Conservation (phyloP, 768 basidiomycete genomes). For the Butyriboletus loyo region DNA sequence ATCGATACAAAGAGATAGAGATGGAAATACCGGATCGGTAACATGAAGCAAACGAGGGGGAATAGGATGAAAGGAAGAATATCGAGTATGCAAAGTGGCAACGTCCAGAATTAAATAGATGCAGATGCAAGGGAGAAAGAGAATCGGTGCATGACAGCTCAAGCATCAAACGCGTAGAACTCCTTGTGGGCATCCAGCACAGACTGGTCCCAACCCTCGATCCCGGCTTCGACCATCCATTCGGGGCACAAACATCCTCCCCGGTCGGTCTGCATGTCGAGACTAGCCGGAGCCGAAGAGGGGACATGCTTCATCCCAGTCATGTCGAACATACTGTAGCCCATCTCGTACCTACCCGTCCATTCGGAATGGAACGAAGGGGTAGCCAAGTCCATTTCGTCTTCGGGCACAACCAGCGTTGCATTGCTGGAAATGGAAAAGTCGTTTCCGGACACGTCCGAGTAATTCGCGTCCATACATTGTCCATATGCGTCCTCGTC, state of each 20-base stretch:
- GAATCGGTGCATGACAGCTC: not conserved
- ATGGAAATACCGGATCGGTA: not conserved
- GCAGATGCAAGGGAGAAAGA: not conserved
- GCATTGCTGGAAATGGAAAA: not conserved
- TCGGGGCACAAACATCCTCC: slow-evolving; percentile 12
- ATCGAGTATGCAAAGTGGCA: not conserved
- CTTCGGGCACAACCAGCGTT: not conserved
- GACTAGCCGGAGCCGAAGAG: not conserved
- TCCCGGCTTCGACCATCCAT: slow-evolving; percentile 12
- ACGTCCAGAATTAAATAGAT: not conserved
- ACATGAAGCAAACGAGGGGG: not conserved
- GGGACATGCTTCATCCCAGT: not conserved
- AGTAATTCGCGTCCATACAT: not conserved
- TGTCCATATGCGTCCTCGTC: not conserved
- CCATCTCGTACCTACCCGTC: slow-evolving; percentile 4
- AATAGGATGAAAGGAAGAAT: too few relatives aligned
- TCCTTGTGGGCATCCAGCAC: not conserved
- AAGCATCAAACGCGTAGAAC: not conserved
- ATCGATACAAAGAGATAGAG: not conserved
- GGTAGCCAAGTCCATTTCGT: not conserved
- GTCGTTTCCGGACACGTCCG: not conserved
- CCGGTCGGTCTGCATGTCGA: not conserved
- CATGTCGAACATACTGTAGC: not conserved
- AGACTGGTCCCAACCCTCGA: slow-evolving; percentile 12
- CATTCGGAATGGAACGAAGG: slow-evolving; percentile 4